Base-by-base conservation (phyloP, 352 stramenopile species). In the Peronospora belbahrii region DNA sequence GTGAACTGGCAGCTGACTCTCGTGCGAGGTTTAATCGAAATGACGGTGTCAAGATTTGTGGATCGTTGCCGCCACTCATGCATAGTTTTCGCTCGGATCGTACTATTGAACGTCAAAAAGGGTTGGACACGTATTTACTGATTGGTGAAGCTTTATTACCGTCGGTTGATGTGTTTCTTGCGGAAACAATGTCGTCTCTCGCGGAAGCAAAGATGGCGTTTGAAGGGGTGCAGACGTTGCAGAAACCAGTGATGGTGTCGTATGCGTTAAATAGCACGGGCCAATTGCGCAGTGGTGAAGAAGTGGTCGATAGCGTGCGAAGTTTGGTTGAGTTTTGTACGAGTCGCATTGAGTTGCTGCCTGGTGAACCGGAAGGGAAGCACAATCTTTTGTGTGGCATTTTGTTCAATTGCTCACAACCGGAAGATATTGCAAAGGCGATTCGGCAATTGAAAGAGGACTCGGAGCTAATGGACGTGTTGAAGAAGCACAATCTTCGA, bases 351-450 rank as follows among this genome's bases (percentile, higher is more conserved):
- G 41, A 66, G 33, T 4, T 52, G 5, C n/a, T 31, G n/a, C 53
- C 53, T 6, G 47, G 43, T 4, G 59, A 65, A 6, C 30, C 17
- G 18, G 31, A 63, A 19, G 28, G 8, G 6, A 49, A 51, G 7
- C 45, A 13, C 47, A 79, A 44, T 32, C 47, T 51, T 51, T 56
- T 96, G 2, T 55, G 67, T 18, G 86, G 52, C 31, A 67, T 97
- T 24, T 51, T 97, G 10, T 96, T 97, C 52, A 97, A 96, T 59
- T 97, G 85, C 52, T 88, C 69, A 43, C 83, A 96, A 36, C 90
- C 90, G 0, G 90, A 97, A 67, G 68, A 88, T 30, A 95, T 97
- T 17, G 76, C 74, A 4, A 87, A 82, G 64, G 79, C 73, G n/a
- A 52, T 97, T 4, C 52, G 70, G 25, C 40, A 62, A 11, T 65